phyloP scores from a whole-genome alignment of 164 flowering plant genomes.

The Buxus sempervirens region DNA sequence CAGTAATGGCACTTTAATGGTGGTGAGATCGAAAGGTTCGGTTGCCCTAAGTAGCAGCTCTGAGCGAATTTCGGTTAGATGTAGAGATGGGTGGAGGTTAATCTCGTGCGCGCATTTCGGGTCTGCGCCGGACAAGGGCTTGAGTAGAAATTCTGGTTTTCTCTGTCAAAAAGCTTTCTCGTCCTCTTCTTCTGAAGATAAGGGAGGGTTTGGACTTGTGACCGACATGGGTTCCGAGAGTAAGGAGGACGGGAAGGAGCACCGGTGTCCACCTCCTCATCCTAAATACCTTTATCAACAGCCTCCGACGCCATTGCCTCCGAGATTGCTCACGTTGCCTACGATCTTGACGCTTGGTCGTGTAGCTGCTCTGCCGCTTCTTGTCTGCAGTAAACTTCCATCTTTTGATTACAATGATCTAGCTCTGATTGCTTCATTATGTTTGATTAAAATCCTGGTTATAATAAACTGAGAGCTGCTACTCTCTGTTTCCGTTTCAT shows the following conservation, averaged over 20 bases:
- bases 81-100: constrained; percentile 12
- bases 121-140: background rate
- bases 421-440: background rate
- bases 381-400: constrained; percentile 51
- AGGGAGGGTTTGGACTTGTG: constrained; percentile 4
- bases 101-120: constrained; percentile 16
- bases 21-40: constrained; percentile 9
- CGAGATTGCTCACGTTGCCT: constrained; percentile 72
- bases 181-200: constrained; percentile 12
- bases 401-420: background rate
- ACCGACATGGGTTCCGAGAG: constrained; percentile 26
- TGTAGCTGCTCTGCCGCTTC: constrained; percentile 80
- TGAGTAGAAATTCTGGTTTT: constrained; percentile 4
- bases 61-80: constrained; percentile 11
- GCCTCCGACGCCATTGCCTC: constrained; percentile 5
- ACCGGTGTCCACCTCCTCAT: background rate
- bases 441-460: too few relatives aligned
- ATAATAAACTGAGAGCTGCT: too few relatives aligned
- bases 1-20: background rate
- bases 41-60: background rate
- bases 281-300: constrained; percentile 6
- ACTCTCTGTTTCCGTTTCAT: too few relatives aligned
- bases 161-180: background rate
- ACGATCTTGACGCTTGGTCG: constrained; percentile 78
- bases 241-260: constrained; percentile 7